Evolutionary conservation across 768 basidiomycete species (phyloP).

Genomic region (Nidularia pulvinata): DNA sequence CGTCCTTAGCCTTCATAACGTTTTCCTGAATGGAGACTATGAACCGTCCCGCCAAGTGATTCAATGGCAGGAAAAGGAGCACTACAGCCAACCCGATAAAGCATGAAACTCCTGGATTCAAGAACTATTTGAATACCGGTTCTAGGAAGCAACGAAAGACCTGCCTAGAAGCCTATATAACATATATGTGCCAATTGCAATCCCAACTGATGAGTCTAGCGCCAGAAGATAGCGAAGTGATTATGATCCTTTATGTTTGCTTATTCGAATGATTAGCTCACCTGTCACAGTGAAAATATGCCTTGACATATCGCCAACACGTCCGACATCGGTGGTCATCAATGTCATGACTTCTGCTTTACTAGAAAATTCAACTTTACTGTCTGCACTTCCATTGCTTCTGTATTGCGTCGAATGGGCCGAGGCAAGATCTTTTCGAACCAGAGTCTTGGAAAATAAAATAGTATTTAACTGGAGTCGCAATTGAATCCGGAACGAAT

Average conservation of each 20-base stretch:
- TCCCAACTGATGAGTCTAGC: conserved; percentile 76
- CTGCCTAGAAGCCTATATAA: conserved; percentile 76
- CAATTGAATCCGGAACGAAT: conserved; percentile 67
- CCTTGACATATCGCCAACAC: conserved; percentile 84
- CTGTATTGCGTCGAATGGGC: conserved; percentile 29
- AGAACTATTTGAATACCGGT: neutral
- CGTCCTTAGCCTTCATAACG: conserved; percentile 75
- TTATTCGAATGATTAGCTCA: conserved; percentile 11
- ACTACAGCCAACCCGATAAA: conserved; percentile 80
- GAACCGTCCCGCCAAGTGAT: conserved; percentile 82
- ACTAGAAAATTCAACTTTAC: conserved; percentile 60
- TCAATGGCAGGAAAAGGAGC: conserved; percentile 71
- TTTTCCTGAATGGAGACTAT: conserved; percentile 45
- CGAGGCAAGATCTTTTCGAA: conserved; percentile 83
- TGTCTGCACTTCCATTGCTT: conserved; percentile 13
- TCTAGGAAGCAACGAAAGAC: conserved; percentile 7
- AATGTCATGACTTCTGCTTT: conserved; percentile 91
- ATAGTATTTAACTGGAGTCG: conserved; percentile 82
- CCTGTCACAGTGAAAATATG: conserved; percentile 77
- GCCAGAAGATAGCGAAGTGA: too few relatives aligned
- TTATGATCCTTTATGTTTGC: too few relatives aligned
- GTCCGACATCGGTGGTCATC: conserved; percentile 94
- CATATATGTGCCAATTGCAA: conserved; percentile 72
- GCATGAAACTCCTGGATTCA: conserved; percentile 53
- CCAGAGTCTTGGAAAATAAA: conserved; percentile 83